Base-by-base conservation (phyloP, 495 filamentous ascomycete species). In the Pyronema domesticum region DNA sequence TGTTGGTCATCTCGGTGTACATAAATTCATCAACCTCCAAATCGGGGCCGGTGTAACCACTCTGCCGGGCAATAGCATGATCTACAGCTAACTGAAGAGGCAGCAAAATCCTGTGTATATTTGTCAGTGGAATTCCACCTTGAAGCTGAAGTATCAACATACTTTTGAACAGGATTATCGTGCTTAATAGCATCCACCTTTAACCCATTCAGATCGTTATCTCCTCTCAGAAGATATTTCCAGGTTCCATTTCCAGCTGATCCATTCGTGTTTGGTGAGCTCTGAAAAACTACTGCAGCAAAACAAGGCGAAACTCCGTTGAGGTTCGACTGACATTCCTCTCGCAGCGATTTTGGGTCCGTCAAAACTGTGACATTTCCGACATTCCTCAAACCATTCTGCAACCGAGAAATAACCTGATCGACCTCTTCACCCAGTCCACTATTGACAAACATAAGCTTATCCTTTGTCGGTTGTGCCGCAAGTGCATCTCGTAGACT, bases 211-310 rank as follows among this genome's bases (percentile, higher is more conserved):
- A 89, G 68, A 0, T 74, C 70, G 3, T 77, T 77, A 63, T 94
- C 87, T 3, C 77, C 77, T 53, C 85, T 72, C 14, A 94, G 70
- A 0, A 82, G 87, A 58, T 93, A 94, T 65, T 89, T 89, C 87
- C 87, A 93, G n/a, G 73, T 57, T 0, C 73, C 76, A 33, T 72
- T 74, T 11, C 11, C 47, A 13, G 39, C 7, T 0, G 65, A 58
- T 7, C 83, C 83, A 69, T 87, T 18, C 3, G 57, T 43, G 13
- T 50, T 54, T n/a, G 49, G 48, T 13, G 57, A 53, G 34, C 60
- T 63, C n/a, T 54, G 57, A 14, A 94, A 93, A 18, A 82, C 76
- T 6, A 81, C 80, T 1, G 83, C 87, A 9, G 76, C 83, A 61
- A 80, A 88, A 65, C 86, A 94, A 3, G 62, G 66, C 3, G 81